Conservation (phyloP, 225 moss, liverwort and hornwort species). For the Lunularia cruciata region DNA sequence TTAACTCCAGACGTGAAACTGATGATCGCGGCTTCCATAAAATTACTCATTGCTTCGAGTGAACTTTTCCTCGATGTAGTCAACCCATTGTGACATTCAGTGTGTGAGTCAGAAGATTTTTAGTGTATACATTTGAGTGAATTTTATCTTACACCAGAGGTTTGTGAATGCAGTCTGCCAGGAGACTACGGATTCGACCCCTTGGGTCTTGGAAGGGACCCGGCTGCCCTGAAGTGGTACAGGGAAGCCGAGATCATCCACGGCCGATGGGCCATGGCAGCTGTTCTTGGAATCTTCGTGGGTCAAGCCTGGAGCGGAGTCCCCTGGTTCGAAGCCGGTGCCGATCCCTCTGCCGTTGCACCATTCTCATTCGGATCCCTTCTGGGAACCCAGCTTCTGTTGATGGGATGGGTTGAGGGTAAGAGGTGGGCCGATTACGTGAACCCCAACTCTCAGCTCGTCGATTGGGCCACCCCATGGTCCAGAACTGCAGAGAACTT, state of each 20-base stretch:
- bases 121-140: too few relatives aligned
- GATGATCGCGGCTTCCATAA: too few relatives aligned
- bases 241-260: conserved; percentile 95
- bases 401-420: conserved; percentile 99
- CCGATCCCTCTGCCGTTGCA: conserved; percentile 64
- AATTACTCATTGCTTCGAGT: too few relatives aligned
- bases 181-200: conserved; percentile 99
- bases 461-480: conserved; percentile 99
- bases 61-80: too few relatives aligned
- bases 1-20: too few relatives aligned
- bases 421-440: conserved; percentile 93
- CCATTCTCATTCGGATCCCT: conserved; percentile 73
- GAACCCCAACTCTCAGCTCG: conserved; percentile 76
- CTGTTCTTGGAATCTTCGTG: conserved; percentile 82
- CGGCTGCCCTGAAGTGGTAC: conserved; percentile 87
- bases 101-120: too few relatives aligned
- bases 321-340: conserved; percentile 96
- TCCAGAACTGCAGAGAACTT: conserved; percentile 92
- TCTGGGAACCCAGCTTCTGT: conserved; percentile 80
- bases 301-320: conserved; percentile 93
- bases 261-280: conserved; percentile 92
- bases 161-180: conserved; percentile 72
- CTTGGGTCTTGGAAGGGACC: conserved; percentile 84
- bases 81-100: too few relatives aligned
- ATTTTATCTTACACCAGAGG: too few relatives aligned